phyloP scores from a whole-genome alignment of 1,284 basidiomycete species.

The Entoloma clypeatum region DNA sequence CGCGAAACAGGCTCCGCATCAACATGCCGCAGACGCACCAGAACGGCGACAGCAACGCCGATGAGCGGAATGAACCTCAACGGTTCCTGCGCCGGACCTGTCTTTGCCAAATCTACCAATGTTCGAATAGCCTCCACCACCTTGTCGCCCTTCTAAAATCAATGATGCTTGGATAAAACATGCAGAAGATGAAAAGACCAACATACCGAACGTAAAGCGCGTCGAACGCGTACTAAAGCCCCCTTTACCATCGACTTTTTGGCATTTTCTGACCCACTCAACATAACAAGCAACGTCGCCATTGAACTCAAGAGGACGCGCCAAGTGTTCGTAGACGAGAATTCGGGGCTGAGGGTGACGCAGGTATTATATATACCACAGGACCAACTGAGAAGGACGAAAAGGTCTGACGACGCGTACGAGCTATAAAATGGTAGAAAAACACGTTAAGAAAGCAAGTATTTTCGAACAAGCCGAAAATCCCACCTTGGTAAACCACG shows the following conservation, averaged over 20 bases:
- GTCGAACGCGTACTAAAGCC: constrained; percentile 54
- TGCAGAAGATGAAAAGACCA: constrained; percentile 8
- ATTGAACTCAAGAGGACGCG: constrained; percentile 47
- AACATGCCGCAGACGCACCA: constrained; percentile 53
- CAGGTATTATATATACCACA: constrained; percentile 60
- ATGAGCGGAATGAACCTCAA: constrained; percentile 50
- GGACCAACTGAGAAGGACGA: constrained; percentile 73
- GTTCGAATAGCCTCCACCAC: constrained; percentile 48
- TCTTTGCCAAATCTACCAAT: constrained; percentile 47
- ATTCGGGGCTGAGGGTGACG: constrained; percentile 39
- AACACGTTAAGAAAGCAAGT: constrained; percentile 14
- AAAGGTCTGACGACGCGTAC: constrained; percentile 59
- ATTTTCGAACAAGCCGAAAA: constrained; percentile 6
- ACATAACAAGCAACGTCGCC: constrained; percentile 56
- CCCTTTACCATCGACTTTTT: constrained; percentile 62
- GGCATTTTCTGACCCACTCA: constrained; percentile 45
- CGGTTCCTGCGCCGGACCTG: constrained; percentile 43
- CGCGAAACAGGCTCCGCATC: constrained; percentile 39
- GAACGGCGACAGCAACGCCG: constrained; percentile 59
- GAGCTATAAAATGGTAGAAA: constrained; percentile 38
- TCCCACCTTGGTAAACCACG: constrained; percentile 47
- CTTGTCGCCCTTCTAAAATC: constrained; percentile 42
- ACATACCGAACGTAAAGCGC: constrained; percentile 61
- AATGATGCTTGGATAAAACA: constrained; percentile 5
- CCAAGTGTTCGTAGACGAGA: constrained; percentile 46